A percentile compares a stretch with the other conserved stretches of the same genome.
phyloP scores from a whole-genome alignment of 805 yeast genomes.

The Metschnikowia reukaufii region DNA sequence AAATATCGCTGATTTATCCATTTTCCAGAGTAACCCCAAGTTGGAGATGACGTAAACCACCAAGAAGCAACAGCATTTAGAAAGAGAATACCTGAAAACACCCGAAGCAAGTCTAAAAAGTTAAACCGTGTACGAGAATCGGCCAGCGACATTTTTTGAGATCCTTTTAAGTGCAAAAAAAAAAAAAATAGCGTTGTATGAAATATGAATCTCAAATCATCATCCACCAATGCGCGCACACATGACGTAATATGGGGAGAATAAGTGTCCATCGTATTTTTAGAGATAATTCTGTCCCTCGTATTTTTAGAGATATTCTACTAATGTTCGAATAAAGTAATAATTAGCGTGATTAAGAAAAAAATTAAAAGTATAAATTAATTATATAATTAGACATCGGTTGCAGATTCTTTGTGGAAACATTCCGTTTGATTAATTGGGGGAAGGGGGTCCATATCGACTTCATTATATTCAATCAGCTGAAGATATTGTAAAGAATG shows the following conservation, averaged over 20 bases:
- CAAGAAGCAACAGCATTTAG: conserved; percentile 53
- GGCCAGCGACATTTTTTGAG: background rate
- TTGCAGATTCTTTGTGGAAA: no score
- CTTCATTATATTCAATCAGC: background rate
- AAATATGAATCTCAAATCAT: no score
- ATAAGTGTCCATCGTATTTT: no score
- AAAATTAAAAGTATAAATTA: no score
- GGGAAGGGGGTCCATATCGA: no score
- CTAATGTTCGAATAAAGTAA: no score
- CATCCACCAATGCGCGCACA: no score
- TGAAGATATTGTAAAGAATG: conserved; percentile 14
- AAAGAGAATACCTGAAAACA: conserved; percentile 47
- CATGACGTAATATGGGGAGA: no score
- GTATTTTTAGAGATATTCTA: no score
- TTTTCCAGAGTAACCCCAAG: conserved; percentile 63
- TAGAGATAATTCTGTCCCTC: no score
- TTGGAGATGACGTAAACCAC: conserved; percentile 53
- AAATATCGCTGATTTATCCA: conserved; percentile 47
- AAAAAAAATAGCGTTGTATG: background rate
- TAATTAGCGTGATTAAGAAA: no score
- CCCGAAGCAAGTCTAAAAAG: conserved; percentile 41
- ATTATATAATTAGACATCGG: no score
- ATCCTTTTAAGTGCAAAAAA: background rate
- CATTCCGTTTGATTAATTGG: background rate
- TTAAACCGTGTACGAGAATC: background rate